Evolutionary conservation across 108 stramenopile species (phyloP).

Genomic region (Pinguiococcus pyrenoidosus): DNA sequence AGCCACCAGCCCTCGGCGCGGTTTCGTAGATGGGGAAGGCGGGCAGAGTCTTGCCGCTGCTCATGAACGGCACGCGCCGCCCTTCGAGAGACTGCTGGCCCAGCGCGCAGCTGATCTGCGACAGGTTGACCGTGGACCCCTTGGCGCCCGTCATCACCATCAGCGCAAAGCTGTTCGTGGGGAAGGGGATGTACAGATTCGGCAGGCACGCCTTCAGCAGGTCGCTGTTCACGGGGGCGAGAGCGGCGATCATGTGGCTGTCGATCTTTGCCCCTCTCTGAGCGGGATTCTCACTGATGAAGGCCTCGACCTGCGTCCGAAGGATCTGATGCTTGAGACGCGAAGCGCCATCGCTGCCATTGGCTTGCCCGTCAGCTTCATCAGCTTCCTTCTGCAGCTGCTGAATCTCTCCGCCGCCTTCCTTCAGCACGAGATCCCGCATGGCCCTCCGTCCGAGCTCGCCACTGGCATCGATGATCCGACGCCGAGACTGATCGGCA

Average conservation of each 20-base stretch:
- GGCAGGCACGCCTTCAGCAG: constrained; percentile 94
- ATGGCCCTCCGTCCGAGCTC: too few relatives aligned
- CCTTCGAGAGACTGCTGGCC: constrained; percentile 99
- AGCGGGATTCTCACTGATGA: too few relatives aligned
- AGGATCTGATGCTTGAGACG: too few relatives aligned
- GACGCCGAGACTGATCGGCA: too few relatives aligned
- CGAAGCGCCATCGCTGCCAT: too few relatives aligned
- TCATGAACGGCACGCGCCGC: constrained; percentile 93
- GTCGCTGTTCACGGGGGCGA: constrained; percentile 71
- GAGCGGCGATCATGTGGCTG: constrained; percentile 79
- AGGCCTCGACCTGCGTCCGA: too few relatives aligned
- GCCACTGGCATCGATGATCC: too few relatives aligned
- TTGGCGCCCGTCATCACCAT: constrained; percentile 98
- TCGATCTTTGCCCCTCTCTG: constrained; percentile 72
- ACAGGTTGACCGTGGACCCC: constrained; percentile 96
- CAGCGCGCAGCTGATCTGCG: constrained; percentile 87
- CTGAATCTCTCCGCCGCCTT: too few relatives aligned
- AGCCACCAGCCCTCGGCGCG: constrained; percentile 93
- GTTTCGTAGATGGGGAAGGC: constrained; percentile 92
- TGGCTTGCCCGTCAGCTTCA: too few relatives aligned
- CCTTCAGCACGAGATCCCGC: too few relatives aligned
- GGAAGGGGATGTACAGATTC: constrained; percentile 84
- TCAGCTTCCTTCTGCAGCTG: too few relatives aligned
- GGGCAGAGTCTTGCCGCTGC: constrained; percentile 86
- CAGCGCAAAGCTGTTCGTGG: constrained; percentile 82